Evolutionary conservation across 228 moss, liverwort and hornwort genomes (phyloP), one percentile per base, ranked within the genome.

Genomic region (Sphagnum magellanicum): DNA sequence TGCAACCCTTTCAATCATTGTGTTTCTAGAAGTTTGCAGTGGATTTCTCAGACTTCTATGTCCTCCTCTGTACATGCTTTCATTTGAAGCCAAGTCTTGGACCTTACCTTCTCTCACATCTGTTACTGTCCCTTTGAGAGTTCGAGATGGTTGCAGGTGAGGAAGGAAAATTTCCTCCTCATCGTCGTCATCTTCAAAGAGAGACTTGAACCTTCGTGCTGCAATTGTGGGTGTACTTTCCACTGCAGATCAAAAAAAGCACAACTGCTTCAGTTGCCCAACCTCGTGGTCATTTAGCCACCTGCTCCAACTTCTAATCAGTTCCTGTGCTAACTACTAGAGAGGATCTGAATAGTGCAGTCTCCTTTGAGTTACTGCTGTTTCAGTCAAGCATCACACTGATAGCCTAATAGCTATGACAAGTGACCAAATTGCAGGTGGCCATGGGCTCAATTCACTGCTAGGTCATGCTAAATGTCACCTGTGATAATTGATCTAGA

Each of bases 121-220:
- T 10, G 11, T 66, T 9, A 48, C 47, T 15, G 9, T 17, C 6
- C 48, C 59, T 57, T 10, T 50, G 15, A 66, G 48, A 60, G 52
- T 58, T 66, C 10, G 8, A 12, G 66, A 14, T 15, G 70, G 48
- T 13, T 52, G 61, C 13, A 60, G 69, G 48, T 8, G 63, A n/a
- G 72, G 66, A 12, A 72, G 65, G 32, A 65, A 59, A 7, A 72
- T 52, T 7, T 79, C 86, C 48, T 79, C 83, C 8, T 70, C 79
- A 69, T 81, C 75, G 49, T 79, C 83, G 11, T 87, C 87, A 8
- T 80, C 80, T 5, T 88, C 84, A 75, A 88, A 84, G 12, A 88
- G 77, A 61, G 83, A 75, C 52, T 69, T 75, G 52, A 77, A 84
- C 7, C 71, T 68, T 12, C 77, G 72, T 4, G 67, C 66, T n/a